Base-by-base conservation (phyloP, 495 filamentous ascomycete genomes). In the Jackrogersella multiformis region DNA sequence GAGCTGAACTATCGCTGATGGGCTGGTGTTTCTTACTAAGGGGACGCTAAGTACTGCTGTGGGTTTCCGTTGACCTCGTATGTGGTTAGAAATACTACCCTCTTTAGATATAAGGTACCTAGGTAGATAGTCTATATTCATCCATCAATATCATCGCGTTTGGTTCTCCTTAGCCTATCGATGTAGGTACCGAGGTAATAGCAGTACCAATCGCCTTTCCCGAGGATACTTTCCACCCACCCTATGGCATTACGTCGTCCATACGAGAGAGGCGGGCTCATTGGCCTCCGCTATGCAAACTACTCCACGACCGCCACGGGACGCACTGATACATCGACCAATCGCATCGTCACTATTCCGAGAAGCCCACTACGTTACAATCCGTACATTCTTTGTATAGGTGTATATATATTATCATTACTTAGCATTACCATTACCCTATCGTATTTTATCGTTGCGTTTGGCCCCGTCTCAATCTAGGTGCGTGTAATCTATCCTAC, bases 1-100 rank as follows among this genome's bases (percentile, higher is more conserved):
- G 81, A 83, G 74, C 46, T 83, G 70, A 79, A 76, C 56, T 84
- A 84, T 67, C 73, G 64, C 15, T 82, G 39, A 69, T 48, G 10
- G 28, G 4, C 34, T 18, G 13, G 28, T 28, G 12, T 16, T 34
- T 9, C 4, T 36, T 24, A 10, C n/a, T n/a, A n/a, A n/a, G n/a
- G n/a, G n/a, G n/a, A n/a, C n/a, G n/a, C n/a, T n/a, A n/a, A n/a
- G n/a, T n/a, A n/a, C n/a, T n/a, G n/a, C n/a, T n/a, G n/a, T n/a
- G n/a, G n/a, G n/a, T n/a, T n/a, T n/a, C n/a, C 18, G 13, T 49
- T 24, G 2, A 49, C n/a, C 7, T 49, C 18, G 15, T 49, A 32
- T n/a, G 24, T 10, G 4, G 10, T 28, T 9, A 23, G 18, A 44
- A 26, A 46, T 12, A 24, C 12, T n/a, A 15, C n/a, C 42, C 12